Percentiles rank a stretch among this genome's conserved stretches.
phyloP scores from a whole-genome alignment of 768 basidiomycete genomes.

The Kwoniella newhampshirensis region DNA sequence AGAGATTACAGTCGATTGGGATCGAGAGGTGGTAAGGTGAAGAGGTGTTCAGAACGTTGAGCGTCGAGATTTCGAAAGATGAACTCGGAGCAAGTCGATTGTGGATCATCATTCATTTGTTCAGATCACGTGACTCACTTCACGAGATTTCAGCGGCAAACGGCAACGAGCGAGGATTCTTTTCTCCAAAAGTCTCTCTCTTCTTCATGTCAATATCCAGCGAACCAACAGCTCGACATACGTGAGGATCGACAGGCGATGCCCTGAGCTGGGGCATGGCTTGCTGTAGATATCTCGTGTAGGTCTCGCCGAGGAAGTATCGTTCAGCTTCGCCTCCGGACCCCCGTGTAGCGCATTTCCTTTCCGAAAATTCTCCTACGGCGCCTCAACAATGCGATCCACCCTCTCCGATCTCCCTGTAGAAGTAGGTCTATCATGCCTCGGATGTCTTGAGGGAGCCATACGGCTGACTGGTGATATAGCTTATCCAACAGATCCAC shows the following conservation, averaged over 20 bases:
- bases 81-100: neutral
- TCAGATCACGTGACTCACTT: constrained; percentile 8
- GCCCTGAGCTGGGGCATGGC: too few species aligned
- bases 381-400: constrained; percentile 1
- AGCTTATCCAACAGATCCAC: constrained; percentile 81
- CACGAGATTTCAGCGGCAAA: neutral
- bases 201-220: too few species aligned
- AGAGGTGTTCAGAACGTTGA: neutral
- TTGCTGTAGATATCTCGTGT: too few species aligned
- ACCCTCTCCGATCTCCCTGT: constrained; percentile 31
- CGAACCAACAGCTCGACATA: too few species aligned
- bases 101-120: constrained; percentile 2
- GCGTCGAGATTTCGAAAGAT: neutral
- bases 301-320: too few species aligned
- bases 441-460: too few species aligned
- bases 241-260: too few species aligned
- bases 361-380: too few species aligned
- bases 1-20: neutral
- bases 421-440: constrained; percentile 47
- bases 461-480: neutral
- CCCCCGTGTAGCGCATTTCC: neutral
- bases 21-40: neutral
- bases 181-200: too few species aligned
- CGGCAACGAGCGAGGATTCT: too few species aligned
- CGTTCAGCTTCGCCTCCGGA: too few species aligned